These are phyloP conservation scores for Cystofilobasidium capitatum DNA, from an alignment of 768 basidiomycete species.

Conservation along the genomic window DNA sequence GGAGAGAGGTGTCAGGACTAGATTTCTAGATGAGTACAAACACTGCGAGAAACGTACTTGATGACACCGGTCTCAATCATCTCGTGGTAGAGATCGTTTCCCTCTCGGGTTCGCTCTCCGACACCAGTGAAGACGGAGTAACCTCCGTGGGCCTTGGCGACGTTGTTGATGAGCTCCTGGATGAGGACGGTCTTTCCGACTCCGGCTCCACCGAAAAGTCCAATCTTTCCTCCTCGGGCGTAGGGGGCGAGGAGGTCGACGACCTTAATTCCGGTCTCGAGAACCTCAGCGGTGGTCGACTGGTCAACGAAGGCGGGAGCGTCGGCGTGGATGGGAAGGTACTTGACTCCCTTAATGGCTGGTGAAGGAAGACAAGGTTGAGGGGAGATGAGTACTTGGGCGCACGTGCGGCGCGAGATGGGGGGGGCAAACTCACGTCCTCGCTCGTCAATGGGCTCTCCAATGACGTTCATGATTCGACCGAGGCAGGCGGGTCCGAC, in stretches of 20 bases:
- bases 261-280: conserved; percentile 99
- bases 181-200: conserved; percentile 96
- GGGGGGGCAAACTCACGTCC: conserved; percentile 47
- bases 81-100: conserved; percentile 61
- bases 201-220: conserved; percentile 99
- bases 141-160: conserved; percentile 99
- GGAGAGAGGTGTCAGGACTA: neutral
- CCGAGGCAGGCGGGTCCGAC: conserved; percentile 91
- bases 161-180: conserved; percentile 95
- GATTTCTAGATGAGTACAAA: neutral
- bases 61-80: conserved; percentile 99
- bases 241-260: conserved; percentile 99
- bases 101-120: conserved; percentile 99
- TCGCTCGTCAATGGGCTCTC: conserved; percentile 99
- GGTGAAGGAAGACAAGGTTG: neutral
- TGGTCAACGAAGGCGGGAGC: conserved; percentile 97
- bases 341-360: conserved; percentile 31
- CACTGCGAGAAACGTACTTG: conserved; percentile 44
- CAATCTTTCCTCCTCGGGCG: conserved; percentile 99
- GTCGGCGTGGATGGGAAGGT: conserved; percentile 89
- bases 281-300: conserved; percentile 94
- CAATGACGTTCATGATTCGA: conserved; percentile 99
- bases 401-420: neutral
- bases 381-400: neutral
- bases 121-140: conserved; percentile 99